Evolutionary conservation across 352 stramenopile genomes (phyloP), one percentile per base, ranked within the genome.

Genomic region (Phytophthora pistaciae): DNA sequence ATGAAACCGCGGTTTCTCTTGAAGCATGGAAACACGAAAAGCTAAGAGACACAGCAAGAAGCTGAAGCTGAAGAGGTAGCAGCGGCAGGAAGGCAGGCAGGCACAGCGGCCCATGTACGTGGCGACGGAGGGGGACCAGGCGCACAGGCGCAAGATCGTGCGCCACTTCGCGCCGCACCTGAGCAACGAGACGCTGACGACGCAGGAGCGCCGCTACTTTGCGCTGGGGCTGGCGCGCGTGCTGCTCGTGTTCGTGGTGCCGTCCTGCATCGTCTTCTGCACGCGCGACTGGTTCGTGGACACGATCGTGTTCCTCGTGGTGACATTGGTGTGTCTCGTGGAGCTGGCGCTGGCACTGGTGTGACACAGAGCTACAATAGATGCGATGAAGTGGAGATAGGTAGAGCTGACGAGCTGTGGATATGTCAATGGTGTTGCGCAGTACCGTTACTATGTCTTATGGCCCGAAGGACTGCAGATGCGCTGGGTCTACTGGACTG

Each of bases 91-190:
- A n/a, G n/a, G n/a, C n/a, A 29, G 29, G 29, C 29, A 10, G 29
- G 36, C 36, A 29, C 9, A 11, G 10, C 13, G 44, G 42, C 42
- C 20, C 33, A 71, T 89, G 77, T 75, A 75, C 70, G 60, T 70
- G 66, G 62, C 71, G 44, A 60, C 69, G 57, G 68, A 72, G 13
- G 74, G 42, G 10, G 75, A 85, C 70, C 74, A 85, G 31, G 83
- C 82, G 44, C 85, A 92, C 69, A 81, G 87, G 74, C 83, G 84
- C 60, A 88, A 89, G 63, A 90, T 93, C 76, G 81, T 93, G 56
- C 83, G 85, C 40, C 68, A 80, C 68, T 95, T 95, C 27, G 85
- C 85, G 53, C 86, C 85, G 57, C 85, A 93, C 56, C 54, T 93
- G 40, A 79, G 71, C 53, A 81, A 93, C 69, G 73, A 79, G 21